Evolutionary conservation across 805 yeast species (phyloP).

Genomic region (Zygosaccharomyces rouxii): DNA sequence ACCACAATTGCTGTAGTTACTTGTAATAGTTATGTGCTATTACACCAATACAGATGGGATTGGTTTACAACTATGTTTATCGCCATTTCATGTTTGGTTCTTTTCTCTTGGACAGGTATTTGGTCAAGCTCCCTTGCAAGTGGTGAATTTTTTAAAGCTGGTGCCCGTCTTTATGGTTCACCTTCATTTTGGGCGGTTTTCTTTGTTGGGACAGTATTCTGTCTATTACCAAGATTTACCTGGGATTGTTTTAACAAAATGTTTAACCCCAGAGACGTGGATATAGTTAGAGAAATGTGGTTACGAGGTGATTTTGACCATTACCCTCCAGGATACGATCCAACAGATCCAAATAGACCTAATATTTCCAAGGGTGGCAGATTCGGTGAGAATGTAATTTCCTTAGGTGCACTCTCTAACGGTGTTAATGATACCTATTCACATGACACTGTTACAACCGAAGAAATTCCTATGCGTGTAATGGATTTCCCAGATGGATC

Average conservation of each 20-base stretch:
- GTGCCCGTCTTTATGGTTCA: constrained; percentile 57
- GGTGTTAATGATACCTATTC: constrained; percentile 19
- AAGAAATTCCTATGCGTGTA: constrained; percentile 38
- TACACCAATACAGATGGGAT: constrained; percentile 78
- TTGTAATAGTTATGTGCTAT: constrained; percentile 59
- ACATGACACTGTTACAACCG: constrained; percentile 34
- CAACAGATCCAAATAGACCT: constrained; percentile 68
- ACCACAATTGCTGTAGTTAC: constrained; percentile 63
- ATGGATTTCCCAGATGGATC: constrained; percentile 28
- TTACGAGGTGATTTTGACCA: constrained; percentile 60
- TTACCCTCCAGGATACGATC: constrained; percentile 68
- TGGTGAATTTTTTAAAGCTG: constrained; percentile 64
- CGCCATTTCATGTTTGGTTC: constrained; percentile 52
- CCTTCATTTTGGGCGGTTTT: constrained; percentile 64
- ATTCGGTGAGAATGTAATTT: constrained; percentile 35
- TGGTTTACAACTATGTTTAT: constrained; percentile 60
- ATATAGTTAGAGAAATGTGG: constrained; percentile 69
- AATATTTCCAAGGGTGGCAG: constrained; percentile 43
- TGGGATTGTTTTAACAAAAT: constrained; percentile 52
- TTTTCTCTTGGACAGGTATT: constrained; percentile 75
- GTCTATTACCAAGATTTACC: constrained; percentile 64
- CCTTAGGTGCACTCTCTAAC: constrained; percentile 21
- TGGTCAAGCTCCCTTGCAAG: constrained; percentile 58
- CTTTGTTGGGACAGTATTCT: constrained; percentile 57
- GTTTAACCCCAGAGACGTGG: constrained; percentile 61